Evolutionary conservation across 2,329 filamentous ascomycete genomes (phyloP), one percentile per base, ranked within the genome.

Genomic region (Phyllosticta paracitricarpa): DNA sequence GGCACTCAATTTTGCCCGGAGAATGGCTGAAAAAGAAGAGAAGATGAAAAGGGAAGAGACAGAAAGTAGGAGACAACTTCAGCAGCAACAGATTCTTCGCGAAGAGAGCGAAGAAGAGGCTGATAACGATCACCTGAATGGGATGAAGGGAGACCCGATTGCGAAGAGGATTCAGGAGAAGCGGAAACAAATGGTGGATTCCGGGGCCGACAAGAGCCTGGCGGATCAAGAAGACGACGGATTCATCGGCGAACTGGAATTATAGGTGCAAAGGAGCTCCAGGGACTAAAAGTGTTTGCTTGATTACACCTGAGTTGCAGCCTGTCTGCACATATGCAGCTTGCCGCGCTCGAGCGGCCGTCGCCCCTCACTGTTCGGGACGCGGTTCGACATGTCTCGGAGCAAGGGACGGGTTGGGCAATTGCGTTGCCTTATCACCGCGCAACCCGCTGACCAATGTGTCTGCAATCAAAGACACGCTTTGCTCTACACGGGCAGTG

Each of bases 1-100:
- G 60, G 60, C 60, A 51, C 35, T 62, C 22, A 58, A 62, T n/a
- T 62, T 62, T n/a, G 56, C 56, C 30, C 51, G 60, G 17, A 56
- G 60, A 14, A 62, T 62, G 60, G 52, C 52, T 51, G 55, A 62
- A 35, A 58, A 55, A 22, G 54, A 57, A 8, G 58, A 54, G 28
- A 51, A 54, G 3, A 19, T 25, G 25, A 53, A n/a, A 26, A 54
- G 2, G 26, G 40, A 17, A 54, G 51, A 2, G 26, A 30, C 30
- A 17, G 51, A 24, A 40, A 30, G 40, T 53, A 57, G 48, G 56
- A 59, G 25, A 12, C 28, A 25, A 24, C 12, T n/a, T 17, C 54
- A 28, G 54, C 54, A 56, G 19, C 54, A 56, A 12, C 54, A 56
- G 12, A n/a, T 48, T 48, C 40, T 48, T n/a, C 40, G 40, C 17